Evolutionary conservation across 345 rosid species (phyloP).

Genomic region (Zanthoxylum bungeanum): DNA sequence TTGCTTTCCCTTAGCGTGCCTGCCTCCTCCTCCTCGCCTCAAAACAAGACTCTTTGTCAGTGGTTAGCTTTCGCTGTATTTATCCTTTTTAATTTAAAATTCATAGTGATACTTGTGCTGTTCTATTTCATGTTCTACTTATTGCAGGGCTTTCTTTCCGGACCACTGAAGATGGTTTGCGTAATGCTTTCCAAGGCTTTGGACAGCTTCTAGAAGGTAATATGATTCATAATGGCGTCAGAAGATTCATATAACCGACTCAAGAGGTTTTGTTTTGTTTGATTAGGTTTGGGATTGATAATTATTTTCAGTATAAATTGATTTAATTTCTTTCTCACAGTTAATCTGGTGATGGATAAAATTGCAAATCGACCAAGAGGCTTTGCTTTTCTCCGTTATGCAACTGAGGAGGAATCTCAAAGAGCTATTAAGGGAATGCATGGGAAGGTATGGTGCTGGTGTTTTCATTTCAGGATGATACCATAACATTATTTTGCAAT

Average conservation of each 20-base stretch:
- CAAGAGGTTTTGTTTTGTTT: too few species aligned
- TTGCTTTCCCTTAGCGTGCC: conserved; percentile 19
- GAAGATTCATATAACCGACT: too few species aligned
- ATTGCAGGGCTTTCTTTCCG: conserved; percentile 74
- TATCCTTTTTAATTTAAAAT: too few species aligned
- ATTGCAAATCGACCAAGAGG: conserved; percentile 77
- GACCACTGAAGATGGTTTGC: conserved; percentile 66
- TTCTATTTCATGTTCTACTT: background rate
- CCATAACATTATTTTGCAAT: too few species aligned
- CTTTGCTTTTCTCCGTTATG: conserved; percentile 70
- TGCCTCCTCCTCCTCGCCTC: conserved; percentile 20
- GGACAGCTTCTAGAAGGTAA: conserved; percentile 66
- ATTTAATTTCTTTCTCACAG: conserved; percentile 20
- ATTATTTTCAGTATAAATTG: background rate
- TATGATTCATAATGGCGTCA: too few species aligned
- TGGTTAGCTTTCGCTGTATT: conserved; percentile 32
- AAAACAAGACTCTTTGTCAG: conserved; percentile 65
- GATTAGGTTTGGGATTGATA: background rate
- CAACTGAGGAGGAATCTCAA: conserved; percentile 65
- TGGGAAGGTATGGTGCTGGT: conserved; percentile 54
- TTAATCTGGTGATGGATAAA: conserved; percentile 81
- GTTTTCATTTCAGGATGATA: background rate
- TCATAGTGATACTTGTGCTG: too few species aligned
- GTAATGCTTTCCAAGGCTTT: conserved; percentile 62
- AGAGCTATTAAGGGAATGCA: conserved; percentile 86